A percentile compares a stretch with the other conserved stretches of the same genome.
Conservation (phyloP, 2,329 filamentous ascomycete genomes). For the Aspergillus uvarum region DNA sequence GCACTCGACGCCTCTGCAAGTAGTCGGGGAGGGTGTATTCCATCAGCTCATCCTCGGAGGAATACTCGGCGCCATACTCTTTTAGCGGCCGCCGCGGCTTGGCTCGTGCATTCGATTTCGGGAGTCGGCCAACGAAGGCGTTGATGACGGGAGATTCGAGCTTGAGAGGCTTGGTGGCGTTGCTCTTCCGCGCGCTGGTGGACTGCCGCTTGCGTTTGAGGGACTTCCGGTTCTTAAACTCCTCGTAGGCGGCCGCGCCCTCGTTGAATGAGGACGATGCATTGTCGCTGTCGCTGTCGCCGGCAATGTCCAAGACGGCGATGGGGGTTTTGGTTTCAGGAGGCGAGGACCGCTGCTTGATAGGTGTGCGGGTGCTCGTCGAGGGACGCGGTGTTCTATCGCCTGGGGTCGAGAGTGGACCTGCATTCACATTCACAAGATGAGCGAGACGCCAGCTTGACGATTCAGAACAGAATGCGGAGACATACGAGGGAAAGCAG, state of each 20-base stretch:
- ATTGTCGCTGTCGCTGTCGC: constrained; percentile 27
- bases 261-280: constrained; percentile 35
- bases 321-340: constrained; percentile 15
- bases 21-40: constrained; percentile 70
- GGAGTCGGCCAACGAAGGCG: constrained; percentile 36
- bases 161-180: constrained; percentile 47
- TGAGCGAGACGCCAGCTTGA: constrained; percentile 16
- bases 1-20: constrained; percentile 63
- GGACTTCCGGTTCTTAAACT: constrained; percentile 62
- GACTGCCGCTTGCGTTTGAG: constrained; percentile 54
- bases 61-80: constrained; percentile 47
- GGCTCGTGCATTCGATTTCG: constrained; percentile 29
- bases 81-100: constrained; percentile 34
- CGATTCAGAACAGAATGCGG: background rate
- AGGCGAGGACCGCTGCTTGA: constrained; percentile 13
- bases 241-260: constrained; percentile 54
- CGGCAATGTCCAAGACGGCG: constrained; percentile 20
- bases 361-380: background rate
- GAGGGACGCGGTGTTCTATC: background rate
- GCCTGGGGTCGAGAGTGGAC: background rate
- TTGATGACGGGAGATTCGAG: constrained; percentile 39
- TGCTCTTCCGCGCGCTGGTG: constrained; percentile 50
- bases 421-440: constrained; percentile 12
- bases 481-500: constrained; percentile 13
- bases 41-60: constrained; percentile 56